Conservation (phyloP, 257 asterid genomes). For the Haberlea rhodopensis region DNA sequence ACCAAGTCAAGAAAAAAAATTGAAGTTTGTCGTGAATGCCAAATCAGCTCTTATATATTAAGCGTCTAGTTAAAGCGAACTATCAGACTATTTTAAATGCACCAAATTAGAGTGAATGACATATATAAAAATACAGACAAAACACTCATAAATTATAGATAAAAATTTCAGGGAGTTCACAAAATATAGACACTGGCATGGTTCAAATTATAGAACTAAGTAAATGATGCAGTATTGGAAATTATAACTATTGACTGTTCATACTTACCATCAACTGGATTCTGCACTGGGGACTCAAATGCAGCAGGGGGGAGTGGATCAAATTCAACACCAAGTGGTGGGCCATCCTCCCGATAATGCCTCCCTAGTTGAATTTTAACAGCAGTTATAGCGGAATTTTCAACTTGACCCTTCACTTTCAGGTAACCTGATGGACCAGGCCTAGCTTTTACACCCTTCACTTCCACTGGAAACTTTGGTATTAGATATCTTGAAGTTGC, state of each 20-base stretch:
- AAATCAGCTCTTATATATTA: neutral
- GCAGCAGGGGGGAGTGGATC: slow-evolving; percentile 85
- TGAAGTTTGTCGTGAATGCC: neutral
- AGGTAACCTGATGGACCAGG: slow-evolving; percentile 91
- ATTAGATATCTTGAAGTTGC: slow-evolving; percentile 45
- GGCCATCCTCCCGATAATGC: slow-evolving; percentile 74
- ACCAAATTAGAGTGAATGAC: neutral
- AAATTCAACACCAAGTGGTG: slow-evolving; percentile 82
- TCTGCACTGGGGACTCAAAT: slow-evolving; percentile 52
- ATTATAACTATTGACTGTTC: neutral
- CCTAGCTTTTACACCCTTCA: slow-evolving; percentile 49
- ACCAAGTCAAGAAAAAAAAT: neutral
- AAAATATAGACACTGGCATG: neutral
- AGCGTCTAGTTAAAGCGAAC: neutral
- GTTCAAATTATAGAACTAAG: neutral
- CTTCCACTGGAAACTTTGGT: slow-evolving; percentile 42
- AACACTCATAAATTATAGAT: no score
- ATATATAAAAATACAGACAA: no score
- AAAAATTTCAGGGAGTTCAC: neutral
- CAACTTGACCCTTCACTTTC: slow-evolving; percentile 76
- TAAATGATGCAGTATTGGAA: neutral
- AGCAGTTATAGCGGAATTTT: slow-evolving; percentile 76
- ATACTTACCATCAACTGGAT: slow-evolving; percentile 48
- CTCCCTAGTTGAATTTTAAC: slow-evolving; percentile 87
- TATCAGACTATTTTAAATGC: neutral